These are phyloP conservation scores for Aspergillus cristatus DNA, from an alignment of 495 filamentous ascomycete species.

Conservation along the genomic window DNA sequence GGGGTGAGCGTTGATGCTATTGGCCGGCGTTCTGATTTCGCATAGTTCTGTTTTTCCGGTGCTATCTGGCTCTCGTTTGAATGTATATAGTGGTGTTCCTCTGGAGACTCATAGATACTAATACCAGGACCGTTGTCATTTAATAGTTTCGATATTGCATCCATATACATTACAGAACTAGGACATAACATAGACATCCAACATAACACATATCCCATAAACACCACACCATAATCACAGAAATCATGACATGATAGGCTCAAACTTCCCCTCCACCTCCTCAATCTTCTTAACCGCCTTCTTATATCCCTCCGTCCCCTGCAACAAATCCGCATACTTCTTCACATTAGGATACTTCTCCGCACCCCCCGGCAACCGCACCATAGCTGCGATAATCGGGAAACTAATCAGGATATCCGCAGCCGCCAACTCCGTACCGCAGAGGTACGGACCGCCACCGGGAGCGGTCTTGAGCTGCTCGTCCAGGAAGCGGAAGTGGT, in stretches of 20 bases:
- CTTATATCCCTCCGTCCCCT: conserved; percentile 54
- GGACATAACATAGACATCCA: no score
- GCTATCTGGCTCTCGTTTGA: no score
- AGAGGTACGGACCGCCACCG: conserved; percentile 55
- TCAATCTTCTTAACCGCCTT: conserved; percentile 50
- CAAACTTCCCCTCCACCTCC: conserved; percentile 49
- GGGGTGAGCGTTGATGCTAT: conserved; percentile 37
- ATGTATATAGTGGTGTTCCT: no score
- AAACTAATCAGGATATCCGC: conserved; percentile 79
- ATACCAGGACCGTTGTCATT: no score
- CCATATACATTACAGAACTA: no score
- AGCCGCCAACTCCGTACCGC: conserved; percentile 59
- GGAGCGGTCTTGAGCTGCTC: conserved; percentile 56
- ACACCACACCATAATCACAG: not conserved
- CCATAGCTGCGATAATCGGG: conserved; percentile 50
- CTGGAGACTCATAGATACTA: no score
- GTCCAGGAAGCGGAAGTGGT: conserved; percentile 66
- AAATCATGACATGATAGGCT: conserved; percentile 26
- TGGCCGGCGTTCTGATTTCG: conserved; percentile 7
- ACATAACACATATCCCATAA: no score
- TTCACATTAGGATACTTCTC: conserved; percentile 53
- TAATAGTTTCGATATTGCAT: no score
- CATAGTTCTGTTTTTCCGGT: no score
- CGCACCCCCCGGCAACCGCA: conserved; percentile 27
- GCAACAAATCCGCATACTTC: conserved; percentile 53